phyloP scores from a whole-genome alignment of 2,329 filamentous ascomycete species.

The Hymenoscyphus albidus region DNA sequence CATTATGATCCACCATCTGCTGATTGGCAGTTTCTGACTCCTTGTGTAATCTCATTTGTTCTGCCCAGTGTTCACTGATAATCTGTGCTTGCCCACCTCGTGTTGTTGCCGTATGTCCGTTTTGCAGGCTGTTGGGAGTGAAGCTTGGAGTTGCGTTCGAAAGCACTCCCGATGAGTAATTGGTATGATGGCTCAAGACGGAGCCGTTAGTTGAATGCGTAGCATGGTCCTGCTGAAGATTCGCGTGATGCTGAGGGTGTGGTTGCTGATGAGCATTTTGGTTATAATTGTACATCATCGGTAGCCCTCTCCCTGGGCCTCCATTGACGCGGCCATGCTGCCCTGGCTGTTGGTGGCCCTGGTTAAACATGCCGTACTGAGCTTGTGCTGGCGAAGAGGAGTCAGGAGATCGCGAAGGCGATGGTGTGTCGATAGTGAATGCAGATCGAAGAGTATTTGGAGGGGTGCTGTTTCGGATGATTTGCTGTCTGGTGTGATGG shows the following conservation, averaged over 20 bases:
- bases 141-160: conserved; percentile 59
- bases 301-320: conserved; percentile 57
- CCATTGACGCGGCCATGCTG: conserved; percentile 76
- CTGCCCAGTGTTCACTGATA: conserved; percentile 73
- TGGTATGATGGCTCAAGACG: conserved; percentile 56
- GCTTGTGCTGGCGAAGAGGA: conserved; percentile 36
- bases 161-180: conserved; percentile 60
- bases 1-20: conserved; percentile 65
- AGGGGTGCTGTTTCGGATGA: conserved; percentile 41
- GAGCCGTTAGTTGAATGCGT: conserved; percentile 52
- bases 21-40: conserved; percentile 68
- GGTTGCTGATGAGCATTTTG: conserved; percentile 51
- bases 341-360: conserved; percentile 60
- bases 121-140: conserved; percentile 50
- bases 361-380: conserved; percentile 63
- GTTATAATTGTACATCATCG: conserved; percentile 66
- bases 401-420: conserved; percentile 54
- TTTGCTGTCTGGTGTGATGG: conserved; percentile 43
- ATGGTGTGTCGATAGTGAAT: conserved; percentile 45
- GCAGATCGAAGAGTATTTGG: conserved; percentile 41
- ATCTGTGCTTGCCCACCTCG: conserved; percentile 50
- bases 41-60: conserved; percentile 78
- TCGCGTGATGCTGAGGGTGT: conserved; percentile 59
- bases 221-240: conserved; percentile 55
- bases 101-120: conserved; percentile 49